Evolutionary conservation across 2,329 filamentous ascomycete species (phyloP), one percentile per base, ranked within the genome.

Genomic region (Onygenales sp.): DNA sequence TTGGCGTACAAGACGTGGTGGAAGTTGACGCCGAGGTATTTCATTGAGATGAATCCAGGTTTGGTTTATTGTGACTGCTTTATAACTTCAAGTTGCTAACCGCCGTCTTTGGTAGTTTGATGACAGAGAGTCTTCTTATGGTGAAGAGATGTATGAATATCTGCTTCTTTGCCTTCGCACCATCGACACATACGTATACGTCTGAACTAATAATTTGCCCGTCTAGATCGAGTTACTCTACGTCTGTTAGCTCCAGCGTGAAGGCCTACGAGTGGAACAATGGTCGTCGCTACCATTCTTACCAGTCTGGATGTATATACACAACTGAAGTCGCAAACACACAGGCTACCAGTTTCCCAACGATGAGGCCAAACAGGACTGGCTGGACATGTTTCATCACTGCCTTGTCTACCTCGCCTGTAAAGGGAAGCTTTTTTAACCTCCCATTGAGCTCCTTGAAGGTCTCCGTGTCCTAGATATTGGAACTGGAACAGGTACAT

Each of bases 321-420:
- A 5, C 9, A 43, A 21, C 13, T 39, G 36, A n/a, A 42, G 13
- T 32, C n/a, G 11, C 14, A 42, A 9, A 27, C 8, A n/a, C 4
- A 4, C 32, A 52, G 50, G 13, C 42, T 54, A 60, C 40, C 17
- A 54, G 9, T 69, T 68, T n/a, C 69, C 69, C 13, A 71, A 73
- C 27, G 70, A 73, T 32, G 67, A 72, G 42, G 54, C 55, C 2
- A 67, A 72, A 50, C 67, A 71, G 43, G 64, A 68, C 33, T 64
- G 69, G 0, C 59, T 73, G 1, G 68, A 72, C 43, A 69, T 72
- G 59, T 53, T 66, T 3, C 68, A 73, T 40, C 61, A 70, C 14
- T 45, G 44, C 4, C 61, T 67, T 7, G 64, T 63, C 43, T 52
- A 52, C 27, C 21, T 52, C 13, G 21, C 52, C 9, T 45, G 63